These are phyloP conservation scores for Omphalotus guepiniiformis DNA, from an alignment of 768 basidiomycete genomes.

Conservation along the genomic window DNA sequence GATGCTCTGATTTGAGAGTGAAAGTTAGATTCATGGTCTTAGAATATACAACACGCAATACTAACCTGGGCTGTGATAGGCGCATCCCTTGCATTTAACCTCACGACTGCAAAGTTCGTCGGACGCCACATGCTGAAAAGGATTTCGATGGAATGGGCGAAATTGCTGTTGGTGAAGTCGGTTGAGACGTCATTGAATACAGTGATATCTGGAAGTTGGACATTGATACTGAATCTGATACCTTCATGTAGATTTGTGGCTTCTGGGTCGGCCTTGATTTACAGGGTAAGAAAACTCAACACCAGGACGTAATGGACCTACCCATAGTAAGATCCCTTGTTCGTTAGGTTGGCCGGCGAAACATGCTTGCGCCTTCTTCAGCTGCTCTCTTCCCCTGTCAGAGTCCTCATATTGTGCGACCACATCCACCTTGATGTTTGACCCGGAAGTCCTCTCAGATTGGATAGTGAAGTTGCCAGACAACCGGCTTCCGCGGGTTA, in stretches of 20 bases:
- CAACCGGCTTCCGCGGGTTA: neutral
- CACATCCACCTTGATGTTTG: neutral
- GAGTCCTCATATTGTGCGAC: neutral
- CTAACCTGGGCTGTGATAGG: neutral
- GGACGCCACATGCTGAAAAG: neutral
- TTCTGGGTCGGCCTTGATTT: neutral
- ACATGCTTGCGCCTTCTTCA: neutral
- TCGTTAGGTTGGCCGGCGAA: neutral
- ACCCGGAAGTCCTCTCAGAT: neutral
- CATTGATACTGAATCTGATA: neutral
- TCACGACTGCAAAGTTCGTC: neutral
- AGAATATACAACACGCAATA: neutral
- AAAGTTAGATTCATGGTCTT: neutral
- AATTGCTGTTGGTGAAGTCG: neutral
- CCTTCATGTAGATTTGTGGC: neutral
- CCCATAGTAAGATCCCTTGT: neutral
- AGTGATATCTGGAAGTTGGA: neutral
- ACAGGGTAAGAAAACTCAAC: neutral
- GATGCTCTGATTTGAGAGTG: neutral
- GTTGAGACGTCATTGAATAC: neutral
- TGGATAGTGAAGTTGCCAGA: neutral
- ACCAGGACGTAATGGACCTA: neutral
- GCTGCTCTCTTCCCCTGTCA: neutral
- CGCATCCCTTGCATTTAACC: neutral
- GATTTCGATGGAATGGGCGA: neutral